A percentile compares a stretch with the other conserved stretches of the same genome.
Conservation (phyloP, 257 asterid genomes). For the Eustoma russellianum region DNA sequence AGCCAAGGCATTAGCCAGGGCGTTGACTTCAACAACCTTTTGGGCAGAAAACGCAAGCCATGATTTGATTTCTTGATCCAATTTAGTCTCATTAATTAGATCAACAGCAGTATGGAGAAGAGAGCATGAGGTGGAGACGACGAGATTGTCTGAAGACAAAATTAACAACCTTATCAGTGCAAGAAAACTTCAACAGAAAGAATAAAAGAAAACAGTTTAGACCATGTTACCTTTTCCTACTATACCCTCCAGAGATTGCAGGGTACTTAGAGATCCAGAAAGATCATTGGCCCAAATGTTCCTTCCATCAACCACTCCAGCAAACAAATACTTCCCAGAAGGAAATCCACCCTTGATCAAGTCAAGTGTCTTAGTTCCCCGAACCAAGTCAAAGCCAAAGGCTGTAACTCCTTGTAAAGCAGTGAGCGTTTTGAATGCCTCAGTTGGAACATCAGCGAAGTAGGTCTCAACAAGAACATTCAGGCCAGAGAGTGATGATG, state of each 20-base stretch:
- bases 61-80: slow-evolving; percentile 86
- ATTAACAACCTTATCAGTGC: slow-evolving; percentile 3
- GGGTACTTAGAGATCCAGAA: slow-evolving; percentile 48
- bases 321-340: slow-evolving; percentile 81
- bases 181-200: background rate
- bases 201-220: background rate
- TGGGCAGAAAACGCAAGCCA: slow-evolving; percentile 99
- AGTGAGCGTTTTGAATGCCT: slow-evolving; percentile 68
- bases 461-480: slow-evolving; percentile 67
- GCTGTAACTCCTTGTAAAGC: slow-evolving; percentile 64
- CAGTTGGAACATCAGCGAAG: slow-evolving; percentile 78
- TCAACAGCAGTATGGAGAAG: slow-evolving; percentile 97
- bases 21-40: slow-evolving; percentile 86
- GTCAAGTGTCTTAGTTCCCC: slow-evolving; percentile 73
- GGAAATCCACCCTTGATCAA: slow-evolving; percentile 79
- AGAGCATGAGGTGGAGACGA: slow-evolving; percentile 85
- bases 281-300: slow-evolving; percentile 98
- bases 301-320: slow-evolving; percentile 98
- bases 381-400: slow-evolving; percentile 83
- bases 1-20: slow-evolving; percentile 82
- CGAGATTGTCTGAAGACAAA: slow-evolving; percentile 67
- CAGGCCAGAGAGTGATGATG: slow-evolving; percentile 64
- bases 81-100: slow-evolving; percentile 72
- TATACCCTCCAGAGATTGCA: slow-evolving; percentile 61
- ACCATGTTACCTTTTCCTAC: slow-evolving; percentile 73